These are phyloP conservation scores for Pseudocercospora pini-densiflorae DNA, from an alignment of 2,329 filamentous ascomycete species.

Conservation along the genomic window DNA sequence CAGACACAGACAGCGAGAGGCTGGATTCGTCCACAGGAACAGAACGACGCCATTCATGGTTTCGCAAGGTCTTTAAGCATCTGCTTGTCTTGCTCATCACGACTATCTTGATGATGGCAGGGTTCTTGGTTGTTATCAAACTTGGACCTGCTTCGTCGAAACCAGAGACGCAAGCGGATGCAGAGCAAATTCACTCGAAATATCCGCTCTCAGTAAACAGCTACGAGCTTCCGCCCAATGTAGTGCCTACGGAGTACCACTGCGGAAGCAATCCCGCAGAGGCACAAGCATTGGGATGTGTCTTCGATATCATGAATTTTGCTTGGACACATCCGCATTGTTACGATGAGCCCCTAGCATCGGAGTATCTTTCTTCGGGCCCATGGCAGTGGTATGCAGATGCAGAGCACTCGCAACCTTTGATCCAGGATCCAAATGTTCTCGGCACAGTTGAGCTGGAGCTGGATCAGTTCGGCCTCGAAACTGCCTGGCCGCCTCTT, in stretches of 20 bases:
- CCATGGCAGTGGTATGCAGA: conserved; percentile 3
- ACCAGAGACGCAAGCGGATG: background rate
- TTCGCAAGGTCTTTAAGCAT: background rate
- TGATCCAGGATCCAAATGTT: background rate
- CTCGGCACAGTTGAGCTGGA: conserved; percentile 2
- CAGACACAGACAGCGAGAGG: background rate
- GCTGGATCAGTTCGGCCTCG: background rate
- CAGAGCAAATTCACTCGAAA: background rate
- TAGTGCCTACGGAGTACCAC: conserved; percentile 3
- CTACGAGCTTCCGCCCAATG: conserved; percentile 1
- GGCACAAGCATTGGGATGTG: background rate
- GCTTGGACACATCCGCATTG: conserved; percentile 3
- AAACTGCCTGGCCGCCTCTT: background rate
- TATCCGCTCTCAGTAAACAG: conserved; percentile 1
- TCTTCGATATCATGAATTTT: conserved; percentile 7
- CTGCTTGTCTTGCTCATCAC: background rate
- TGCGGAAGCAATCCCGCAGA: conserved; percentile 1
- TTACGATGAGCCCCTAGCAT: background rate
- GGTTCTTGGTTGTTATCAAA: background rate
- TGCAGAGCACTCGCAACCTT: background rate
- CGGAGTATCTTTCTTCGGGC: background rate
- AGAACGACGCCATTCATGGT: background rate
- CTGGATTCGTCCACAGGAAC: background rate
- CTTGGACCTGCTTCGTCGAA: background rate
- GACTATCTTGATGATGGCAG: background rate